Evolutionary conservation across 1,284 basidiomycete species (phyloP).

Genomic region (Sanghuangporus weigelae): DNA sequence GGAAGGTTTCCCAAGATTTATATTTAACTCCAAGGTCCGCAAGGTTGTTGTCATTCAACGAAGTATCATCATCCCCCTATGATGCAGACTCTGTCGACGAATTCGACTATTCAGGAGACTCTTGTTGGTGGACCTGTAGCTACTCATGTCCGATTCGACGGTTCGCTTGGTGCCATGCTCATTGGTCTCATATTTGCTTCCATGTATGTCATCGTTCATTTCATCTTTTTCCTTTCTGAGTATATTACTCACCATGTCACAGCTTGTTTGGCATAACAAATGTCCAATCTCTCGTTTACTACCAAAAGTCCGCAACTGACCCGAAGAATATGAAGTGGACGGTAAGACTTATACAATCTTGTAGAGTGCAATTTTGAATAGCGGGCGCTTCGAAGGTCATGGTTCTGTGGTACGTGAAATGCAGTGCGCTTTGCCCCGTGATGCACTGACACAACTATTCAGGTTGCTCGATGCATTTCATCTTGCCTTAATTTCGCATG

Average conservation of each 20-base stretch:
- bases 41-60: too few species aligned
- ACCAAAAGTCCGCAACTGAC: conserved; percentile 19
- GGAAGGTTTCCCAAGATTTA: too few species aligned
- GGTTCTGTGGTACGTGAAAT: not conserved
- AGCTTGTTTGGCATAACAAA: conserved; percentile 25
- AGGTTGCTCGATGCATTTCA: conserved; percentile 14
- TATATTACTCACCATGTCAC: not conserved
- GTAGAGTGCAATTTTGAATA: not conserved
- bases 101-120: too few species aligned
- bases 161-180: conserved; percentile 13
- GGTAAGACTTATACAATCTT: conserved; percentile 8
- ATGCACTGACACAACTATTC: not conserved
- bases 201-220: conserved; percentile 1
- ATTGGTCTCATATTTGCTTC: conserved; percentile 13
- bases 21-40: too few species aligned
- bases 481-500: conserved; percentile 11
- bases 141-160: not conserved
- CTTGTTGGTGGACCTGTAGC: too few species aligned
- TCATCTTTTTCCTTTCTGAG: not conserved
- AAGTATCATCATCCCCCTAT: too few species aligned
- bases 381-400: not conserved
- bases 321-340: conserved; percentile 19
- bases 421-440: not conserved
- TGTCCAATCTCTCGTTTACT: conserved; percentile 25
- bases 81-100: too few species aligned